Base-by-base conservation (phyloP, 1,284 basidiomycete genomes). In the Trichosporon faecale region DNA sequence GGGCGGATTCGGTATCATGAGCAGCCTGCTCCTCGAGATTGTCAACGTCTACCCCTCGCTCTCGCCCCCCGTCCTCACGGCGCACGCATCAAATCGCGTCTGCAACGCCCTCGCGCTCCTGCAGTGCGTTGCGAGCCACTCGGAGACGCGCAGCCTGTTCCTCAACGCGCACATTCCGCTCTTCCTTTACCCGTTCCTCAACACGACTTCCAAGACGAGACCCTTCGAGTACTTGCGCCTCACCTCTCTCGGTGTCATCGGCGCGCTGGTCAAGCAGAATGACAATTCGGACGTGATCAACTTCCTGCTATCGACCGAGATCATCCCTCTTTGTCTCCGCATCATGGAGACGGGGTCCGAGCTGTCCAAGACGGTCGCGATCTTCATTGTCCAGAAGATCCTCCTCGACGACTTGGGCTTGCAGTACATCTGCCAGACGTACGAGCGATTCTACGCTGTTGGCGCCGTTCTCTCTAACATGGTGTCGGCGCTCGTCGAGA, bases 311-410 rank as follows among this genome's bases (percentile, higher is more conserved):
- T 98, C 96, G 11, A 99, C 97, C 66, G 97, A 99, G 86, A 99
- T 99, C 83, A 99, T 99, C 80, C 97, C 97, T 27, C 91, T 99
- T 70, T 99, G 97, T 82, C 88, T 99, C 66, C 91, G 97, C 66
- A 99, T 99, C 84, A 99, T 99, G 97, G 97, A 99, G 85, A 99
- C 97, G 0, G 97, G 97, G 63, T 97, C 95, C 6, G 97, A 99
- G 79, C 88, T 99, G n/a, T 94, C 91, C 74, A 99, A 99, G 85
- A 99, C 97, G 0, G 97, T 99, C 61, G 97, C 97, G 64, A 99
- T 99, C 80, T 99, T 99, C 84, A 99, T 99, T 79, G 97, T 99
- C 2, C 97, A 99, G 84, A 99, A 99, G 86, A 99, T 99, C 76
- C 87, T 99, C 23, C 88, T 99, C 67, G 97, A 99, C 82, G 97